phyloP scores from a whole-genome alignment of 2,329 filamentous ascomycete genomes.

The Exophiala dermatitidis region DNA sequence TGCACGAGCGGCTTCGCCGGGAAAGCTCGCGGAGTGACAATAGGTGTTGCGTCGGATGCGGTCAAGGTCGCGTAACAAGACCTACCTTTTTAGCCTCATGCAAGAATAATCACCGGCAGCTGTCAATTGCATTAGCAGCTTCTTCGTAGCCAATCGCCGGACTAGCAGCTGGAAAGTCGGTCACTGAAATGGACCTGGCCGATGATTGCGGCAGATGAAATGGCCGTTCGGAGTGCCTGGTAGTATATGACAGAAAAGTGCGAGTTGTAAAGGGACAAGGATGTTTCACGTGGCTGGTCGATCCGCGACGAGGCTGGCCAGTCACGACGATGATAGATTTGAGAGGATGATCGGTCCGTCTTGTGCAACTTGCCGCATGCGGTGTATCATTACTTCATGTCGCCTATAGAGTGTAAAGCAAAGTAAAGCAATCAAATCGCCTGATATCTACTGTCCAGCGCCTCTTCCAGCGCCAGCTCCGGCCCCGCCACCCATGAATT shows the following conservation, averaged over 20 bases:
- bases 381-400: conserved; percentile 17
- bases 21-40: background rate
- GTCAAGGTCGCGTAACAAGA: conserved; percentile 1
- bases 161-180: background rate
- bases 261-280: background rate
- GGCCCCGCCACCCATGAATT: conserved; percentile 53
- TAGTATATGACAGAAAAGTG: too few relatives aligned
- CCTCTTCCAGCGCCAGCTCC: conserved; percentile 22
- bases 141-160: background rate
- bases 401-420: conserved; percentile 4
- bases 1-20: background rate
- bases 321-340: background rate
- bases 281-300: background rate
- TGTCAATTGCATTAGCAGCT: background rate
- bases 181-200: background rate
- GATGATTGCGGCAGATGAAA: background rate
- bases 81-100: conserved; percentile 4
- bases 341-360: too few relatives aligned
- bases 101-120: background rate
- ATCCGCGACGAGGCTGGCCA: conserved; percentile 2
- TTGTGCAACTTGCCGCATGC: background rate
- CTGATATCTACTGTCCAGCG: conserved; percentile 9
- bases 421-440: background rate
- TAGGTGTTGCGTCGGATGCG: background rate
- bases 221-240: too few relatives aligned